phyloP scores from a whole-genome alignment of 2,329 filamentous ascomycete genomes.

The Acrodontium crateriforme region DNA sequence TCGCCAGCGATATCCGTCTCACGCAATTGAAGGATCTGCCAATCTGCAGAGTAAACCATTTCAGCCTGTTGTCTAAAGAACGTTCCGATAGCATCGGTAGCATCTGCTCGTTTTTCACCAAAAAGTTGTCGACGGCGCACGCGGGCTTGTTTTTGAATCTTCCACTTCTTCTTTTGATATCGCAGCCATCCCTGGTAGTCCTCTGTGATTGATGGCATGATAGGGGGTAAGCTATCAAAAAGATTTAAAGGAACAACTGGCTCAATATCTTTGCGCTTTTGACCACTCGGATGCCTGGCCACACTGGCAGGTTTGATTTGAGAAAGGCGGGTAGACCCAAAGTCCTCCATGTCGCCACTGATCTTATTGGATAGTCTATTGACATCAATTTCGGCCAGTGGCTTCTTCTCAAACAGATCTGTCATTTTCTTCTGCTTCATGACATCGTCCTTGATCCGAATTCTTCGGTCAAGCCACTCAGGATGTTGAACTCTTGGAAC shows the following conservation, averaged over 20 bases:
- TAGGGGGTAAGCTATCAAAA: constrained; percentile 65
- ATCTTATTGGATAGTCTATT: constrained; percentile 45
- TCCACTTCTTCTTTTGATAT: constrained; percentile 99
- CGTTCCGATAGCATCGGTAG: constrained; percentile 48
- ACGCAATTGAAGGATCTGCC: constrained; percentile 83
- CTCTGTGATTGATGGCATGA: constrained; percentile 71
- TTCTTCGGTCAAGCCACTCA: constrained; percentile 88
- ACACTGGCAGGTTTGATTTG: constrained; percentile 33
- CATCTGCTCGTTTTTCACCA: constrained; percentile 59
- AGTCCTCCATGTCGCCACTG: constrained; percentile 41
- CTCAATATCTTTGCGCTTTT: constrained; percentile 37
- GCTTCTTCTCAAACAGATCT: constrained; percentile 66
- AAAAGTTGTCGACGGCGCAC: constrained; percentile 79
- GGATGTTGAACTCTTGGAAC: constrained; percentile 88
- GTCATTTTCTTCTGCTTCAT: constrained; percentile 99
- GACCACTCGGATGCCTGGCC: constrained; percentile 19
- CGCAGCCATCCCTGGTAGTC: constrained; percentile 79
- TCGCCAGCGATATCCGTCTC: constrained; percentile 74
- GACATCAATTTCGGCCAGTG: constrained; percentile 56
- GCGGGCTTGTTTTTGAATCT: constrained; percentile 84
- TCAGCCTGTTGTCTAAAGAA: constrained; percentile 90
- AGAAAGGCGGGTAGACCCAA: constrained; percentile 21
- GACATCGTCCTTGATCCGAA: constrained; percentile 90
- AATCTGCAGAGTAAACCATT: constrained; percentile 76
- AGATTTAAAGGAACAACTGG: constrained; percentile 54